These are phyloP conservation scores for Phialophora chinensis DNA, from an alignment of 2,329 filamentous ascomycete species.

Conservation along the genomic window DNA sequence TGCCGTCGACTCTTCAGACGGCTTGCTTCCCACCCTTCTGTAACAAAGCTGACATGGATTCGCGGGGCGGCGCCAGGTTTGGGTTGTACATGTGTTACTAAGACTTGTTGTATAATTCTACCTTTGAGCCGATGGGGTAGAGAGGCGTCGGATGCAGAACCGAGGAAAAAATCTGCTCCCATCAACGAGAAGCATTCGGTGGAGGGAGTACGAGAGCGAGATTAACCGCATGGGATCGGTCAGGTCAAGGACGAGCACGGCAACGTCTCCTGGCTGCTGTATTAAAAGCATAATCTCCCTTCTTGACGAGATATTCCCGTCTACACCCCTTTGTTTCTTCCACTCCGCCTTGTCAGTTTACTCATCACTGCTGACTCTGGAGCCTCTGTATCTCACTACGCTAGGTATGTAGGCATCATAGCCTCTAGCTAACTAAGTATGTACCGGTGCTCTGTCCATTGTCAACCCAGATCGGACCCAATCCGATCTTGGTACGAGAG, in stretches of 20 bases:
- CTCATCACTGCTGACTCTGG: not conserved
- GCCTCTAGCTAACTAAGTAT: too few relatives aligned
- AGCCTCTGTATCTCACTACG: not conserved
- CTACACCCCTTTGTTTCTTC: not conserved
- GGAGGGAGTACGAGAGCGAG: not conserved
- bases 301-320: not conserved
- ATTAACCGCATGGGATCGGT: not conserved
- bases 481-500: too few relatives aligned
- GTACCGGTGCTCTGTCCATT: too few relatives aligned
- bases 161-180: not conserved
- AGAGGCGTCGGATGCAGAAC: not conserved
- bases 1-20: not conserved
- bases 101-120: constrained; percentile 6
- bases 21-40: not conserved
- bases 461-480: too few relatives aligned
- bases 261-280: not conserved
- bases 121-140: not conserved
- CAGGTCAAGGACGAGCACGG: not conserved
- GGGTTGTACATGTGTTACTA: constrained; percentile 7
- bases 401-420: too few relatives aligned
- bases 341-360: not conserved
- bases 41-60: constrained; percentile 1
- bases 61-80: not conserved
- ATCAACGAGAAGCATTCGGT: not conserved
- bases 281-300: constrained; percentile 1